Percentiles rank a stretch among this genome's conserved stretches.
These are phyloP conservation scores for Discostella stelligera DNA, from an alignment of 352 stramenopile genomes.

Conservation along the genomic window DNA sequence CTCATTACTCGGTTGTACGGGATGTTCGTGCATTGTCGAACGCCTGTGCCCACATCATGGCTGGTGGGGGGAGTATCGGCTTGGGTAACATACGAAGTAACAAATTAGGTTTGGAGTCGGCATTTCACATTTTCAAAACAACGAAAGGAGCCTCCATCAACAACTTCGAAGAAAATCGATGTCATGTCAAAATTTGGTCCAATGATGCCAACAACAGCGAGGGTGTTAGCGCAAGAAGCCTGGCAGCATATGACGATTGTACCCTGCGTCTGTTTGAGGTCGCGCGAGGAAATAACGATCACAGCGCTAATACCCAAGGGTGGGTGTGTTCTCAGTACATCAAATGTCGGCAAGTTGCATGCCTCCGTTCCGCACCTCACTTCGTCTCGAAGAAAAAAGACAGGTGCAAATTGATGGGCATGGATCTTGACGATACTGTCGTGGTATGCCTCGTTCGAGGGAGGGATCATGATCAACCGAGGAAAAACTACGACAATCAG, in stretches of 20 bases:
- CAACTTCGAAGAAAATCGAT: slow-evolving; percentile 4
- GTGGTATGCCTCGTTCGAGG: slow-evolving; percentile 53
- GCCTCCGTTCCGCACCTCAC: slow-evolving; percentile 47
- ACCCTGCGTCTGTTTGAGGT: slow-evolving; percentile 67
- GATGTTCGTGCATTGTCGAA: slow-evolving; percentile 53
- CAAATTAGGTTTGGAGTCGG: slow-evolving; percentile 25
- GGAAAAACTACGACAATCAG: slow-evolving; percentile 8
- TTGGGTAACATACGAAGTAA: not conserved
- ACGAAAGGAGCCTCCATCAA: slow-evolving; percentile 22
- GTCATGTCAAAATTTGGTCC: slow-evolving; percentile 56
- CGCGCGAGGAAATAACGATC: slow-evolving; percentile 24
- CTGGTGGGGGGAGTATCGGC: not conserved
- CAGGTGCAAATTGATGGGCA: slow-evolving; percentile 42
- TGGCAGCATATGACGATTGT: slow-evolving; percentile 65
- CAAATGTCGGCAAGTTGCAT: slow-evolving; percentile 62
- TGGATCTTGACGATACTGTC: slow-evolving; percentile 60
- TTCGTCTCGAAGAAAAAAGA: slow-evolving; percentile 52
- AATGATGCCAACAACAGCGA: slow-evolving; percentile 7
- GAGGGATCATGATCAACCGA: slow-evolving; percentile 23
- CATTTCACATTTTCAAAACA: slow-evolving; percentile 36
- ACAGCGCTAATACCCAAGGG: slow-evolving; percentile 13
- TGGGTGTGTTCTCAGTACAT: not conserved
- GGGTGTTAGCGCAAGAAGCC: slow-evolving; percentile 17
- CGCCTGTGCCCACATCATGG: slow-evolving; percentile 15
- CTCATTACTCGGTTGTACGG: slow-evolving; percentile 55